Conservation (phyloP, 1,284 basidiomycete genomes). For the Puccinia coronata region DNA sequence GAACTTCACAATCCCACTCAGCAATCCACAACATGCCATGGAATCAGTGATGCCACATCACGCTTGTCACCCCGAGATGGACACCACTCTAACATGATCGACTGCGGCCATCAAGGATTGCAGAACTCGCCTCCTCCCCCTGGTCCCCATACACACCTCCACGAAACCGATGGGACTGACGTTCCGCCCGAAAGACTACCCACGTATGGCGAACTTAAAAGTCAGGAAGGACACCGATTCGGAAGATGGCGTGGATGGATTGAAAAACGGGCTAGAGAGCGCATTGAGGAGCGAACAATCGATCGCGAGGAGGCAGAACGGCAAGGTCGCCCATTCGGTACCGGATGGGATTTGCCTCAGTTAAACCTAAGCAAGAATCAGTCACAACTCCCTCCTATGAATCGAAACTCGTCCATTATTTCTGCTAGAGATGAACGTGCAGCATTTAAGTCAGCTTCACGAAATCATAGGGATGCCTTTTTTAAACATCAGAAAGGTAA, state of each 20-base stretch:
- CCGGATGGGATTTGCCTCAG: conserved; percentile 33
- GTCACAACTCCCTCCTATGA: not conserved
- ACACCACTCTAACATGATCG: not conserved
- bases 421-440: conserved; percentile 37
- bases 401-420: conserved; percentile 43
- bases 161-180: not conserved
- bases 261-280: conserved; percentile 44
- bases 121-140: not conserved
- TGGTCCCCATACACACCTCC: not conserved
- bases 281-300: conserved; percentile 13
- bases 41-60: not conserved
- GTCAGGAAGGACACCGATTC: conserved; percentile 41
- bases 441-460: conserved; percentile 25
- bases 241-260: conserved; percentile 48
- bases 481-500: conserved; percentile 10
- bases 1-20: not conserved
- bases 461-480: conserved; percentile 2
- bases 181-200: conserved; percentile 11
- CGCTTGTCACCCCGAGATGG: not conserved
- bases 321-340: conserved; percentile 30
- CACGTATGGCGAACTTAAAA: conserved; percentile 26
- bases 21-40: not conserved
- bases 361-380: not conserved
- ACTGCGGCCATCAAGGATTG: not conserved
- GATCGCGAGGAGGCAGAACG: conserved; percentile 23